Base-by-base conservation (phyloP, 2,329 filamentous ascomycete genomes). In the Ascochyta viciae-villosae region DNA sequence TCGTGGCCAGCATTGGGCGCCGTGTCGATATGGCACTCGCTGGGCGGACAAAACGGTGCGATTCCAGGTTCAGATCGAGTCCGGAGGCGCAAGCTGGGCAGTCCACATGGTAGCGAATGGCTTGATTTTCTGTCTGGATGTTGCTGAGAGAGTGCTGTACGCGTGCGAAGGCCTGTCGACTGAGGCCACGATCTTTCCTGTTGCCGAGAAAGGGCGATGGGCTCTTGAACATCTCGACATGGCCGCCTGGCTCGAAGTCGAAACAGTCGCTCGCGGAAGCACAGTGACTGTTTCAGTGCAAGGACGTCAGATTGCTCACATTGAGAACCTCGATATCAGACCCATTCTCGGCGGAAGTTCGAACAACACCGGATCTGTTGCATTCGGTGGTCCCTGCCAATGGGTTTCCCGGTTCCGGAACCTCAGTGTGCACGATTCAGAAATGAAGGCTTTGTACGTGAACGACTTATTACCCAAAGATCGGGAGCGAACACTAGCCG, bases 81-180 rank as follows among this genome's bases (percentile, higher is more conserved):
- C 13, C 3, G 50, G 50, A 9, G 56, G 56, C 6, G 56, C 42
- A 23, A 58, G 56, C 24, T 58, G 56, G 56, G 56, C 42, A 7
- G 50, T 58, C 19, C 56, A 58, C 47, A 58, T 54, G 56, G 50
- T 58, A n/a, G 41, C 50, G 4, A 58, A 58, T 24, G 56, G 56
- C 16, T 44, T 58, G 37, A 58, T 58, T 8, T 54, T 58, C 38
- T 58, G 50, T 29, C 34, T 58, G n/a, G 56, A 58, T 24, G 39
- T 23, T 9, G n/a, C 23, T 15, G 26, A 44, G 12, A 37, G 23
- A 29, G 42, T 50, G 0, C 22, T 58, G 4, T 54, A 50, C 31
- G 56, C 50, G 7, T 50, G 50, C 16, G 56, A 58, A 33, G 56
- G 56, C 12, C 38, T 58, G 2, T 38, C 56, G 3, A 49, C 52